Base-by-base conservation (phyloP, 164 flowering plant genomes). In the Houttuynia cordata region DNA sequence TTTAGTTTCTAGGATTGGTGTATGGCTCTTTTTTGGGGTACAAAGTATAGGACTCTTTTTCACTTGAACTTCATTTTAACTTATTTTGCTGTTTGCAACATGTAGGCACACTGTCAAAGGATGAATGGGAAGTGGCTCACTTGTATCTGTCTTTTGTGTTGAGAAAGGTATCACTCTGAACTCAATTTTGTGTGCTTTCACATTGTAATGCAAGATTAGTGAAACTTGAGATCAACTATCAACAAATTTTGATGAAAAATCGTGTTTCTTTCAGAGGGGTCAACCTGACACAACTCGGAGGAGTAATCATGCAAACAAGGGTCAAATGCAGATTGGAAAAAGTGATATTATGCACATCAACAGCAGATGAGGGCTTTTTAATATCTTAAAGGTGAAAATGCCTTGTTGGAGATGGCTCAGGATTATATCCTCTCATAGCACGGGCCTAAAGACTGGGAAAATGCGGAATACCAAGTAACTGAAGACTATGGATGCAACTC, bases 101-200 rank as follows among this genome's bases (percentile, higher is more conserved):
- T 77, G 59, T 68, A 93, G 97, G 93, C 67, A 84, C 96, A 40
- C 67, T 91, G 25, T 91, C 99, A 56, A 78, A 67, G 2, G 99
- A 93, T 67, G 99, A 94, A 68, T 90, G 99, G 99, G 99, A 94
- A 61, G 96, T 72, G 21, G 99, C 96, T 22, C 83, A 94, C 76
- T 65, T 94, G 23, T 94, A 94, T 68, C 59, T 84, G 70, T 67
- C 97, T 50, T 94, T 86, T 72, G 97, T 91, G 49, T 72, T 94
- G 57, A 82, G 81, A 64, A 94, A 94, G 97, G 99, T 93, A 68
- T 59, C 9, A 0, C 41, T 52, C 22, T n/a, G 13, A 21, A 40
- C 34, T 52, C 6, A 40, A 8, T 52, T 7, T 18, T 37, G 9
- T 47, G 13, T 7, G 51, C 53, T 49, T 50, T 49, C 12, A 10